Evolutionary conservation across 257 asterid genomes (phyloP).

Genomic region (Galeopsis tetrahit): DNA sequence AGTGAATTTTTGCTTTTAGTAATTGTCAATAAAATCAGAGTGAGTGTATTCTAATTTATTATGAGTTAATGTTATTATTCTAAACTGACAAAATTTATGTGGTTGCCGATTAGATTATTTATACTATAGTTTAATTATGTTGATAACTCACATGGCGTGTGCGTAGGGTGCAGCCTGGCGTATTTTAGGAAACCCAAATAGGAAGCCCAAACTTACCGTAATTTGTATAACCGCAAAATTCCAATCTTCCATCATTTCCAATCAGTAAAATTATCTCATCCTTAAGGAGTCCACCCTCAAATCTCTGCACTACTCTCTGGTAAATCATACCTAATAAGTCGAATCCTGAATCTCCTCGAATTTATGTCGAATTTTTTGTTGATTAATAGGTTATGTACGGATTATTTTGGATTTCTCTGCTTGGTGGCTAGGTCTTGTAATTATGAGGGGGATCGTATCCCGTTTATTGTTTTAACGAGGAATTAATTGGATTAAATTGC

Average conservation of each 20-base stretch:
- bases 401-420: neutral
- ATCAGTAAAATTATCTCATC: neutral
- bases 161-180: constrained; percentile 35
- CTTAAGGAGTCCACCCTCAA: constrained; percentile 21
- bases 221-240: constrained; percentile 43
- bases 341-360: neutral
- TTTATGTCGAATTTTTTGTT: neutral
- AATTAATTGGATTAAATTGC: neutral
- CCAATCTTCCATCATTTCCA: constrained; percentile 37
- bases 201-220: constrained; percentile 30
- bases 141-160: constrained; percentile 16
- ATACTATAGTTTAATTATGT: neutral
- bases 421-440: constrained; percentile 3
- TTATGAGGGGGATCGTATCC: neutral
- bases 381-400: constrained; percentile 15
- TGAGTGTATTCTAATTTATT: no score
- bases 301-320: constrained; percentile 27
- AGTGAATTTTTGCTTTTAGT: no score
- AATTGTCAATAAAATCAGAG: no score
- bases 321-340: constrained; percentile 23
- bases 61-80: no score
- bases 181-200: constrained; percentile 23
- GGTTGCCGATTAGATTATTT: constrained; percentile 9
- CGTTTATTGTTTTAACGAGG: neutral
- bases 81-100: no score